Evolutionary conservation across 2,329 filamentous ascomycete genomes (phyloP).

Genomic region (Arthrinium phaeospermum): DNA sequence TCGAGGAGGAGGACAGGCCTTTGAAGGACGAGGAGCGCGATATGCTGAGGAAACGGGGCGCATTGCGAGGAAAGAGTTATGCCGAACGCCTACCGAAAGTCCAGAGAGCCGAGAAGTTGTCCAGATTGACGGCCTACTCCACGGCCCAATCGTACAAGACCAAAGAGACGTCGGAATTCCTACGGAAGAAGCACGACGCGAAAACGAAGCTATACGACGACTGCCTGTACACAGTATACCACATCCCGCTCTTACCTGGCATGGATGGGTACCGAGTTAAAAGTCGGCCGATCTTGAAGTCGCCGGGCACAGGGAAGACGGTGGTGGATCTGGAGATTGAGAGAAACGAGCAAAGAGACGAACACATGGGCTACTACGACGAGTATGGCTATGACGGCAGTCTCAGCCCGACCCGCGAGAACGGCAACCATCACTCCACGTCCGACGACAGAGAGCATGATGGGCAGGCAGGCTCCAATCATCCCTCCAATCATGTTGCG

Average conservation of each 20-base stretch:
- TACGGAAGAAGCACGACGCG: constrained; percentile 85
- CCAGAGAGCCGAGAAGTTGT: constrained; percentile 83
- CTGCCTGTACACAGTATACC: constrained; percentile 94
- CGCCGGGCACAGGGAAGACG: constrained; percentile 85
- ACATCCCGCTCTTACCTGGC: constrained; percentile 85
- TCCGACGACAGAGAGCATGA: constrained; percentile 38
- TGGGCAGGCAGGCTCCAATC: neutral
- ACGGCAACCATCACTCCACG: constrained; percentile 29
- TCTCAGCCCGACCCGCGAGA: constrained; percentile 33
- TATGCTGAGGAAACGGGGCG: constrained; percentile 66
- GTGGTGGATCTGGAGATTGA: constrained; percentile 96
- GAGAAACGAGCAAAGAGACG: constrained; percentile 84
- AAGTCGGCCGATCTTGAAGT: constrained; percentile 91
- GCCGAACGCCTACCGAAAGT: constrained; percentile 91
- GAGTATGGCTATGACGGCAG: constrained; percentile 67
- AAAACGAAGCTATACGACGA: constrained; percentile 98
- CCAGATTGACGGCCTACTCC: constrained; percentile 93
- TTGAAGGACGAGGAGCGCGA: constrained; percentile 72
- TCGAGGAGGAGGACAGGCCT: constrained; percentile 65
- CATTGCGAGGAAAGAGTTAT: constrained; percentile 80
- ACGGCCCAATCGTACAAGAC: constrained; percentile 94
- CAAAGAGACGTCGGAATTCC: constrained; percentile 84
- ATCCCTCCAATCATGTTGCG: constrained; percentile 63
- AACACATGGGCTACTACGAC: constrained; percentile 90
- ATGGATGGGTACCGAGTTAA: constrained; percentile 85